Evolutionary conservation across 345 rosid genomes (phyloP).

Genomic region (Gossypium arboreum): DNA sequence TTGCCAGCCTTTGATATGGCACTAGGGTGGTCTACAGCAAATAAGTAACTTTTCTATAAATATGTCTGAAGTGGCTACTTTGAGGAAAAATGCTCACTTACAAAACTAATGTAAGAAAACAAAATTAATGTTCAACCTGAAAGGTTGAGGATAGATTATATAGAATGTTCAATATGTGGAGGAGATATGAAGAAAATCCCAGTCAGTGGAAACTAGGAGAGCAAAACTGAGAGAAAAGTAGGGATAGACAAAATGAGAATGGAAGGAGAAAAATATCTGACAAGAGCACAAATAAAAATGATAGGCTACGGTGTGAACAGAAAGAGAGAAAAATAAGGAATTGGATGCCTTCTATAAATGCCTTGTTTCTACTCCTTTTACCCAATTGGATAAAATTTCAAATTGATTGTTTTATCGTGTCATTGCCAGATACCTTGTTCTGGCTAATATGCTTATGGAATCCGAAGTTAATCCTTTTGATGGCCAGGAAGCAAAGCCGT

Average conservation of each 20-base stretch:
- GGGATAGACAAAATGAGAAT: background rate
- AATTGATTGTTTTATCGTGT: background rate
- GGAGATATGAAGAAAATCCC: conserved; percentile 6
- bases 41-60: background rate
- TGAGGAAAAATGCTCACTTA: background rate
- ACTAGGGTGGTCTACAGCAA: background rate
- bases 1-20: background rate
- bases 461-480: conserved; percentile 99
- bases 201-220: background rate
- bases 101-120: background rate
- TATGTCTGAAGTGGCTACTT: background rate
- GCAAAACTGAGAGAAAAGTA: conserved; percentile 3
- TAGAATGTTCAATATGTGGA: background rate
- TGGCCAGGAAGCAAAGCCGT: conserved; percentile 99
- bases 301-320: background rate
- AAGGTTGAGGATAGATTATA: background rate
- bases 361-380: background rate
- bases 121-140: background rate
- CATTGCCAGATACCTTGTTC: conserved; percentile 72
- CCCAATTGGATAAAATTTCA: conserved; percentile 2
- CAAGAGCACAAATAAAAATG: background rate
- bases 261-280: background rate
- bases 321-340: background rate
- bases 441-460: conserved; percentile 99
- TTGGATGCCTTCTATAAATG: background rate